phyloP scores from a whole-genome alignment of 257 asterid species.

The Linaria vulgaris region DNA sequence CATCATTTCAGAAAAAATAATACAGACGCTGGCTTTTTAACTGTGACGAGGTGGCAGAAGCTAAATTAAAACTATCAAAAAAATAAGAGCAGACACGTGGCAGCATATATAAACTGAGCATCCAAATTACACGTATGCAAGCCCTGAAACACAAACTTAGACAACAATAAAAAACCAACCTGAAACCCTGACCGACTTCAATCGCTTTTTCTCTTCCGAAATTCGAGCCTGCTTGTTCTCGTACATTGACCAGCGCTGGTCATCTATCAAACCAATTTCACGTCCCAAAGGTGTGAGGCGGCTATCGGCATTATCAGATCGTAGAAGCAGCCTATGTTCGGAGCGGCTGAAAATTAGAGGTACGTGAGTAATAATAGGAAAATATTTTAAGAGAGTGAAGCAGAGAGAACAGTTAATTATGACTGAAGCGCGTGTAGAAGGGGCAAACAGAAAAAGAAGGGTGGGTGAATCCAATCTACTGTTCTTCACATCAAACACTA shows the following conservation, averaged over 20 bases:
- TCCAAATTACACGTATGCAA: constrained; percentile 1
- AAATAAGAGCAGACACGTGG: not conserved
- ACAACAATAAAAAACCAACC: constrained; percentile 41
- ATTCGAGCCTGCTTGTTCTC: constrained; percentile 84
- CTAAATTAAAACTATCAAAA: not conserved
- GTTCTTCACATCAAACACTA: not conserved
- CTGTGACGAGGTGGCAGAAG: constrained; percentile 16
- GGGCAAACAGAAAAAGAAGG: not conserved
- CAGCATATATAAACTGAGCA: constrained; percentile 6
- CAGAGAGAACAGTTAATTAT: not conserved
- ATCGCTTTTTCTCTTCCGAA: constrained; percentile 77
- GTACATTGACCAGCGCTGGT: constrained; percentile 71
- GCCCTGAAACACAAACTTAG: constrained; percentile 6
- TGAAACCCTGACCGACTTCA: constrained; percentile 68
- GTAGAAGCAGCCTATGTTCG: constrained; percentile 87
- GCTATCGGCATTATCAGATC: constrained; percentile 97
- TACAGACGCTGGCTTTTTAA: not conserved
- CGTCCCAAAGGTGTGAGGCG: constrained; percentile 94
- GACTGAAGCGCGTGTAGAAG: not conserved
- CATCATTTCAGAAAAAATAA: constrained; percentile 7
- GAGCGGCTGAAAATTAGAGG: constrained; percentile 66
- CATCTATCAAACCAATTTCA: constrained; percentile 90
- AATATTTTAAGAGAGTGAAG: constrained; percentile 8
- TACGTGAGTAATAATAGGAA: constrained; percentile 5
- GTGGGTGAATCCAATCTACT: not conserved